Base-by-base conservation (phyloP, 1,284 basidiomycete species). In the Leccinum subatratum region DNA sequence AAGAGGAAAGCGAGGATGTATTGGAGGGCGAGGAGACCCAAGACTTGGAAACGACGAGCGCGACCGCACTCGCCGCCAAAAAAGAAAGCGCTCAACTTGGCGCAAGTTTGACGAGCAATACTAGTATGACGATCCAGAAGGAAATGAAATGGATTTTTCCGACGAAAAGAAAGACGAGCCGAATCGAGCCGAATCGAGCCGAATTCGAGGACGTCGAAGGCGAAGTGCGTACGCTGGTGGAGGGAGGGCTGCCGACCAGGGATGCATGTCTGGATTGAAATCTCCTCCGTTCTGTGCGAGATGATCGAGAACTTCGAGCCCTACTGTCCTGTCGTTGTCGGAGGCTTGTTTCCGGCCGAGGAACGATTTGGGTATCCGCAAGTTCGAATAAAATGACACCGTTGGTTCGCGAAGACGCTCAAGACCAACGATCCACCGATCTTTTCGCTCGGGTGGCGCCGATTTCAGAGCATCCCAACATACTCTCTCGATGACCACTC, bases 401-500 rank as follows among this genome's bases (percentile, higher is more conserved):
- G 96, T 64, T 99, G 97, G 97, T 94, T 91, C 79, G 84, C 87
- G 11, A 88, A 87, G 74, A 97, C 94, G 6, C 86, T 99, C 72
- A 99, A 99, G 83, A 98, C 93, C 61, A 98, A 99, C 78, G 94
- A 99, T 77, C 96, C 97, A 0, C 85, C 99, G 68, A 93, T 99
- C 72, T 88, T 99, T 78, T 96, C 94, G 3, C 81, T 98, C 12
- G 96, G 96, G 9, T 99, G 96, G 96, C 82, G 97, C 63, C 85
- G 96, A 22, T 99, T 99, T 83, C 96, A 99, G 78, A 91, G 88
- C 0, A 82, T 97, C 30, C 96, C 96, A 1, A 91, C 98, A 70
- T 99, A 98, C 79, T 95, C 94, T 28, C 82, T 99, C 32, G 97
- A 99, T 78, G 96, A 99, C 77, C 95, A 97, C 73, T 94, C 92